Evolutionary conservation across 1,284 basidiomycete species (phyloP), one percentile per base, ranked within the genome.

Genomic region (Trametes hirsuta): DNA sequence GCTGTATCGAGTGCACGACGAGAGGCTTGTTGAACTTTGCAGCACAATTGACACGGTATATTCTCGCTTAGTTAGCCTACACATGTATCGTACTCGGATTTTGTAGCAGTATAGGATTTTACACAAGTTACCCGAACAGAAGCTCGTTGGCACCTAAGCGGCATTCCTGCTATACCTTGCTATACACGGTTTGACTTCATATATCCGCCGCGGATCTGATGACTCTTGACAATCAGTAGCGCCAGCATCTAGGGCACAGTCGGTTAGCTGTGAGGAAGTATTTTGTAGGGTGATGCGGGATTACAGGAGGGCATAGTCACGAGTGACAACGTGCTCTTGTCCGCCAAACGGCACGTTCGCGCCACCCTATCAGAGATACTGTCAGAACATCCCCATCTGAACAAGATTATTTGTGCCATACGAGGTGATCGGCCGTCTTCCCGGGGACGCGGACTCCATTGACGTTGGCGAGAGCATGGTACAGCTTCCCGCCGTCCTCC

Each of bases 401-500:
- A 47, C 8, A 30, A 4, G 11, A 41, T 2, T 15, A 9, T 2
- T n/a, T 15, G 25, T 6, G 10, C 62, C 72, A 42, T 64, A 90
- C 89, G 41, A 92, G 75, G 73, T 92, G 90, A 58, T 81, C 76
- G 1, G 85, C 87, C 1, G 85, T 82, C 76, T 93, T 92, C 8
- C 90, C 90, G 4, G 90, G 90, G 35, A 92, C 84, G 41, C 69
- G 76, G 6, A 85, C 68, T 0, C 81, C 82, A 47, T 80, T 71
- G 30, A 90, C 72, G 5, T 25, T 47, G 8, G 70, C 76, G n/a
- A 74, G 61, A 1, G 75, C 76, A 55, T 77, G 76, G 54, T 75
- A 77, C 49, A 78, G 66, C 69, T 74, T 76, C 46, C 58, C 65
- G 3, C 77, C 76, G 51, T 67, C 58, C 46, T 77, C 72, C 69